Evolutionary conservation across 495 filamentous ascomycete genomes (phyloP), one percentile per base, ranked within the genome.

Genomic region (Elaphomyces granulatus): DNA sequence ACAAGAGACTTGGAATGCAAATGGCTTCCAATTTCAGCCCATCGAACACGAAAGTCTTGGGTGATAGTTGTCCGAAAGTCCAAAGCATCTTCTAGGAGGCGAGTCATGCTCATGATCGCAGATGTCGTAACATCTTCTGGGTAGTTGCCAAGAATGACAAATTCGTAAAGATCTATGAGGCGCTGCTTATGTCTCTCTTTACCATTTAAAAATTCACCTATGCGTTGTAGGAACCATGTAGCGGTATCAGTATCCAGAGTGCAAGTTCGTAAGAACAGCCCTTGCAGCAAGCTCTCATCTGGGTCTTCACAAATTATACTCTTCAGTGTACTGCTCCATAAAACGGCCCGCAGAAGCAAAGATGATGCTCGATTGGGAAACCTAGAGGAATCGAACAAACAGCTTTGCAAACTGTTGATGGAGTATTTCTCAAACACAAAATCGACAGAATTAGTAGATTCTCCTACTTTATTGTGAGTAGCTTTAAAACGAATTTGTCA

Each of bases 161-260:
- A 51, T 0, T 53, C 41, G 37, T 64, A 64, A 9, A 66, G 41
- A 4, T 44, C 32, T 10, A 49, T 40, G 28, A 67, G 38, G 0
- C 44, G 40, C 18, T 48, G 46, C 18, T 43, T 50, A 31, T 59
- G 53, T 16, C 35, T 39, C 1, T 49, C 41, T 1, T 52, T 47
- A 14, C 36, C 39, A 6, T 44, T 47, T 21, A 60, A 46, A 14
- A 44, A 45, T 1, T 55, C 50, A 1, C 55, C 48, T 16, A 64
- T 40, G 19, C 48, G 44, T 17, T 64, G 56, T 31, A 57, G 33
- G n/a, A 68, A 41, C 60, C 61, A 68, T 34, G 50, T 43, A n/a
- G 52, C 56, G 10, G 53, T 57, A 45, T 68, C 55, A 15, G 55
- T 47, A 41, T 68, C 64, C 14, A 59, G 54, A 0, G 32, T 32